Evolutionary conservation across 2,329 filamentous ascomycete species (phyloP).

Genomic region (Fusarium sp.): DNA sequence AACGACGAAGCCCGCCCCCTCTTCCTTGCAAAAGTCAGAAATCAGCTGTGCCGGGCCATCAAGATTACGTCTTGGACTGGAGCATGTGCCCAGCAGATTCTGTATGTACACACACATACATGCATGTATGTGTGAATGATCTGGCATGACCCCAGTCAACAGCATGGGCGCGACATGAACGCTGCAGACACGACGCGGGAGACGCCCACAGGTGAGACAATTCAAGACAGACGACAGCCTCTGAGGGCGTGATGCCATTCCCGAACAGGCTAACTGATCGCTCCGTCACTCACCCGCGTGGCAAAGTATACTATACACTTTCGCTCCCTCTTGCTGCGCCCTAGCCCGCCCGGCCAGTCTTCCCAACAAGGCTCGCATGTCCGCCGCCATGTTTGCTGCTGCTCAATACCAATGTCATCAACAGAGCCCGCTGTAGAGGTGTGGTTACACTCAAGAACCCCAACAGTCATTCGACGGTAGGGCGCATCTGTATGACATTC

Average conservation of each 20-base stretch:
- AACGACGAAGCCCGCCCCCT: neutral
- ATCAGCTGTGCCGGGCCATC: conserved; percentile 30
- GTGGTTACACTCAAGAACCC: conserved; percentile 31
- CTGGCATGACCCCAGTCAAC: neutral
- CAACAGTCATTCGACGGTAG: conserved; percentile 19
- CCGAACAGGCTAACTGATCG: neutral
- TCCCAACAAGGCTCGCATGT: no score
- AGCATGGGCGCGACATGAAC: conserved; percentile 11
- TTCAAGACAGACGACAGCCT: no score
- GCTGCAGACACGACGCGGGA: neutral
- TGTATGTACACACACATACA: no score
- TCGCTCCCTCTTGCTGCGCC: no score
- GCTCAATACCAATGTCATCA: neutral
- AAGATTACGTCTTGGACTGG: neutral
- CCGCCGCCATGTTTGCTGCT: no score
- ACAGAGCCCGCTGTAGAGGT: neutral
- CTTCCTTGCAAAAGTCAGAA: neutral
- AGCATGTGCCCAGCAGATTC: no score
- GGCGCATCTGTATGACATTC: conserved; percentile 11
- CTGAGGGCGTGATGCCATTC: conserved; percentile 31
- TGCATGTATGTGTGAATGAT: no score
- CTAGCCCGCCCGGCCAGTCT: no score
- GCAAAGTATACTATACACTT: no score
- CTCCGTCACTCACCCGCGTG: no score
- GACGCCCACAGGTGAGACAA: no score